Conservation (phyloP, 2,329 filamentous ascomycete genomes). For the Trichoderma atrobrunneum region DNA sequence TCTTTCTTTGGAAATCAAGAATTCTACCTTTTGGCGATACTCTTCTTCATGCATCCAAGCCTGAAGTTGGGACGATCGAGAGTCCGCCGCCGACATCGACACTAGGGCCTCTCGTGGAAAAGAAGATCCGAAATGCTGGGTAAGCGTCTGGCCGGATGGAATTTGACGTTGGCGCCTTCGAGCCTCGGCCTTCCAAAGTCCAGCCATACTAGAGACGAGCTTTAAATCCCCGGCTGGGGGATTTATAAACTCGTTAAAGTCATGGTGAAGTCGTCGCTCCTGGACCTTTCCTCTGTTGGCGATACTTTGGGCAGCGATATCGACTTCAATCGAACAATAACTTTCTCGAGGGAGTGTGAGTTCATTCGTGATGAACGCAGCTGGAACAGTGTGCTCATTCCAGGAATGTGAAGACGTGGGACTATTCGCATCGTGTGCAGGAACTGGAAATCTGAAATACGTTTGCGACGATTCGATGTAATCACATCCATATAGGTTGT, state of each 20-base stretch:
- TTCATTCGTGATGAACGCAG: constrained; percentile 50
- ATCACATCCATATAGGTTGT: constrained; percentile 91
- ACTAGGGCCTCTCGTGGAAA: constrained; percentile 79
- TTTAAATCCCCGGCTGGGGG: constrained; percentile 68
- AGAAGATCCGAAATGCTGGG: constrained; percentile 58
- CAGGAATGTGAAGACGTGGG: constrained; percentile 65
- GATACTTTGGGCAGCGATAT: constrained; percentile 86
- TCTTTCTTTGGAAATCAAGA: constrained; percentile 64
- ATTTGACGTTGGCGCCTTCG: constrained; percentile 71
- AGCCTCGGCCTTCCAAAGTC: constrained; percentile 87
- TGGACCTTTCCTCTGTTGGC: constrained; percentile 74
- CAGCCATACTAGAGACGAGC: constrained; percentile 89
- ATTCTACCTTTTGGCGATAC: constrained; percentile 62
- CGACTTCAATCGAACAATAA: constrained; percentile 85
- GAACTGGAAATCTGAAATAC: constrained; percentile 73
- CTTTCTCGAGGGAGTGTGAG: constrained; percentile 70
- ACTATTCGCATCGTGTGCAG: constrained; percentile 62
- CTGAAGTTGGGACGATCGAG: constrained; percentile 66
- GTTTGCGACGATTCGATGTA: constrained; percentile 73
- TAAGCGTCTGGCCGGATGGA: constrained; percentile 53
- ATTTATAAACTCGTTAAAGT: constrained; percentile 71
- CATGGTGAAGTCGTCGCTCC: constrained; percentile 77
- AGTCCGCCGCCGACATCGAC: constrained; percentile 78
- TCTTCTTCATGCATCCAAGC: constrained; percentile 93
- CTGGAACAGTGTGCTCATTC: constrained; percentile 71